Conservation (phyloP, 2,329 filamentous ascomycete genomes). For the Zasmidium cellare region DNA sequence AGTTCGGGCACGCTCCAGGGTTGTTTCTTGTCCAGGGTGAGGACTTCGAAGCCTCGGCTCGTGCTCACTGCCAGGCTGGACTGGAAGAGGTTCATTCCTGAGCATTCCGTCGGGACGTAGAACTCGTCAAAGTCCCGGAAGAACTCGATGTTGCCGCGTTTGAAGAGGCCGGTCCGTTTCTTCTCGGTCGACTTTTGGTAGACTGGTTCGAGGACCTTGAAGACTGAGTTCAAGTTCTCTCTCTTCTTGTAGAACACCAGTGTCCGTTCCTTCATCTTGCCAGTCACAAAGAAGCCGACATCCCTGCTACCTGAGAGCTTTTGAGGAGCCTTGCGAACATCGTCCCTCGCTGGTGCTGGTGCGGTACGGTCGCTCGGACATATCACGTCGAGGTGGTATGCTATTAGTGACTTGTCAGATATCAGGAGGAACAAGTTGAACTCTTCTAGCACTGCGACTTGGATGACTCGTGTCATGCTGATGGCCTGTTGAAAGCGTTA, state of each 20-base stretch:
- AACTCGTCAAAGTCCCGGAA: slow-evolving; percentile 99
- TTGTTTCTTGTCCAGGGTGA: slow-evolving; percentile 96
- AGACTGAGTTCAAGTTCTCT: slow-evolving; percentile 81
- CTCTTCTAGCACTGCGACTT: slow-evolving; percentile 92
- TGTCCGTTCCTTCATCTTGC: slow-evolving; percentile 93
- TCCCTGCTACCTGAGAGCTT: slow-evolving; percentile 84
- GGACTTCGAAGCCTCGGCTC: slow-evolving; percentile 87
- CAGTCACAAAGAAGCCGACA: slow-evolving; percentile 94
- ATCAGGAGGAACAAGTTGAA: slow-evolving; percentile 92
- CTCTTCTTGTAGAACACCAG: slow-evolving; percentile 97
- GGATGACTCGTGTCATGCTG: slow-evolving; percentile 74
- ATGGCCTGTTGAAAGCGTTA: slow-evolving; percentile 64
- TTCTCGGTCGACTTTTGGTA: slow-evolving; percentile 89
- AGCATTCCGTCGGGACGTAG: slow-evolving; percentile 94
- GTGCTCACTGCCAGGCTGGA: slow-evolving; percentile 90
- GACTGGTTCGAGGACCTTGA: slow-evolving; percentile 93
- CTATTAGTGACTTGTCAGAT: slow-evolving; percentile 85
- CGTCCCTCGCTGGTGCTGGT: slow-evolving; percentile 58
- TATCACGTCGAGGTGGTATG: slow-evolving; percentile 89
- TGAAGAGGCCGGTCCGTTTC: slow-evolving; percentile 69
- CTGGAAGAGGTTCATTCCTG: slow-evolving; percentile 93
- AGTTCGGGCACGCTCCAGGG: slow-evolving; percentile 91
- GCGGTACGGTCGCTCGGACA: slow-evolving; percentile 54
- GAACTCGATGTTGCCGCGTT: slow-evolving; percentile 79
- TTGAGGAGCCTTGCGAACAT: slow-evolving; percentile 80